These are phyloP conservation scores for Salix arbutifolia DNA, from an alignment of 345 rosid genomes.

Conservation along the genomic window DNA sequence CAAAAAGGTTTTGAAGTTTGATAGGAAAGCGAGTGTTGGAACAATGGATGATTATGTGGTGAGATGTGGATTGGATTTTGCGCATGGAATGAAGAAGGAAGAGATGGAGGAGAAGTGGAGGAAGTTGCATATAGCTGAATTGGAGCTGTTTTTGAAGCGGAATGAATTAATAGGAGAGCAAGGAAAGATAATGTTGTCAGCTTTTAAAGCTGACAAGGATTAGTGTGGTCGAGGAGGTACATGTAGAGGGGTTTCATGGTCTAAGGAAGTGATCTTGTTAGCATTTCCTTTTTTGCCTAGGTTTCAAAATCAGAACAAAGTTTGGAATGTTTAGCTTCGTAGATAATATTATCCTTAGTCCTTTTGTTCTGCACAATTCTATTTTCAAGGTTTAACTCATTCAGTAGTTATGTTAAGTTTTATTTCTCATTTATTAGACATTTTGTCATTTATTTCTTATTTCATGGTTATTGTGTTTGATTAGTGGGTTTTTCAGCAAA, in stretches of 20 bases:
- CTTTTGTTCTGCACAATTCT: background rate
- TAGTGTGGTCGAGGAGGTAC: background rate
- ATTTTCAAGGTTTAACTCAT: background rate
- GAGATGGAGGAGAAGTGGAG: conserved; percentile 28
- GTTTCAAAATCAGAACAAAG: background rate
- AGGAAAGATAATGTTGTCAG: conserved; percentile 16
- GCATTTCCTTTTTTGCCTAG: background rate
- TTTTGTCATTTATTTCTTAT: background rate
- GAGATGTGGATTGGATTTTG: conserved; percentile 6
- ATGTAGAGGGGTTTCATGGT: background rate
- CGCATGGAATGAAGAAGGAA: conserved; percentile 6
- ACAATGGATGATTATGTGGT: conserved; percentile 18
- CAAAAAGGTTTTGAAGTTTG: background rate
- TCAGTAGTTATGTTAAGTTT: background rate
- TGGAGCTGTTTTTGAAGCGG: conserved; percentile 23
- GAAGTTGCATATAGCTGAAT: conserved; percentile 19
- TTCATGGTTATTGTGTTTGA: background rate
- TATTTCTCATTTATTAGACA: background rate
- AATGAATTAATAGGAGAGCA: conserved; percentile 15
- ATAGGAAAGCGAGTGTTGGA: background rate
- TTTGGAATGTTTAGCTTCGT: background rate
- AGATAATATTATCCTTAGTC: background rate
- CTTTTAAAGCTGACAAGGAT: conserved; percentile 5
- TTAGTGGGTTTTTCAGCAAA: background rate
- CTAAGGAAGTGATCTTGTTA: background rate